Conservation (phyloP, 371 early-diverging fungal genomes). For the Saksenaea oblongispora region DNA sequence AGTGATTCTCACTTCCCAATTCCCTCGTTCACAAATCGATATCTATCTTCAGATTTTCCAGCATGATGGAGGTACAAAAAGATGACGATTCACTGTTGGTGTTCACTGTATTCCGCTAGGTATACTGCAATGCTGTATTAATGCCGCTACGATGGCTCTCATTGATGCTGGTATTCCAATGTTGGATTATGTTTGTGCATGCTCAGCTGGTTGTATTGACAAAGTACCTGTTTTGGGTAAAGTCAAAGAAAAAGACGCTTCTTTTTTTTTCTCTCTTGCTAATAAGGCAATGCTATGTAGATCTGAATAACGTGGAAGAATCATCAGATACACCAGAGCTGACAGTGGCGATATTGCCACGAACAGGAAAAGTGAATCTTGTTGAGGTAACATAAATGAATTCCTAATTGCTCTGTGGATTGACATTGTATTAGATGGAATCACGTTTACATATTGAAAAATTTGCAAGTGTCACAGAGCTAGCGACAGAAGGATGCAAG, state of each 20-base stretch:
- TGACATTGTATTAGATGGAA: constrained; percentile 70
- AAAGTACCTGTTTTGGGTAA: constrained; percentile 79
- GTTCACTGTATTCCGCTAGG: constrained; percentile 15
- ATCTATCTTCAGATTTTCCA: constrained; percentile 92
- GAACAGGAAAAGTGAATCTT: constrained; percentile 80
- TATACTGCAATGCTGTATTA: constrained; percentile 82
- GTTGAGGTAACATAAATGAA: constrained; percentile 45
- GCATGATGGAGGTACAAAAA: constrained; percentile 80
- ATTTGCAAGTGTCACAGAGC: constrained; percentile 72
- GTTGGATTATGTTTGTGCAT: constrained; percentile 93
- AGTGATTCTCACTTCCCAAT: constrained; percentile 74
- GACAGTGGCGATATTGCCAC: constrained; percentile 87
- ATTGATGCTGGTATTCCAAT: constrained; percentile 98
- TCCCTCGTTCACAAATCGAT: constrained; percentile 88
- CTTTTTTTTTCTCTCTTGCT: background rate
- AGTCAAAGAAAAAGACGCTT: constrained; percentile 1
- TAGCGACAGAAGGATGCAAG: constrained; percentile 86
- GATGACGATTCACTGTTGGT: background rate
- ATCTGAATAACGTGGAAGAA: constrained; percentile 91
- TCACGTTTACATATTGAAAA: constrained; percentile 84
- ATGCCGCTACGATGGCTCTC: constrained; percentile 92
- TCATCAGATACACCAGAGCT: constrained; percentile 84
- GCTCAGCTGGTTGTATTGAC: constrained; percentile 89
- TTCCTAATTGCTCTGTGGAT: background rate
- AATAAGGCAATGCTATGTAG: constrained; percentile 36